A percentile compares a stretch with the other conserved stretches of the same genome.
Evolutionary conservation across 1,284 basidiomycete genomes (phyloP).

Genomic region (Meripilus lineatus): DNA sequence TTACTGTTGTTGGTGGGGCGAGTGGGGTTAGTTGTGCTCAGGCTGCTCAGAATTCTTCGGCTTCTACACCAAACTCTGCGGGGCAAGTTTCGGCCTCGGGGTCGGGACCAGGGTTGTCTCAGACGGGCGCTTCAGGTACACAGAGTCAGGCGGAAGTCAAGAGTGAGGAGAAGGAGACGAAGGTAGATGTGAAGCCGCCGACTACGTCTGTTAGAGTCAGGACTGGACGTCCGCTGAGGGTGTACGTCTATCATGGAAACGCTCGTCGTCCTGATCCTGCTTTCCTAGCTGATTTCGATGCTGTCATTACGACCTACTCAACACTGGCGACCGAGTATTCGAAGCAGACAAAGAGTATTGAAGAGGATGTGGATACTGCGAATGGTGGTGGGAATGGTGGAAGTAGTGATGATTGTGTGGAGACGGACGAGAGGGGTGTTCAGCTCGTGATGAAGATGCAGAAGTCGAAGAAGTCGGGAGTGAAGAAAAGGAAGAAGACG

Average conservation of each 20-base stretch:
- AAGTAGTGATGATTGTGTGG: constrained; percentile 61
- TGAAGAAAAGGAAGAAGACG: constrained; percentile 66
- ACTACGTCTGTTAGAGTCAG: constrained; percentile 25
- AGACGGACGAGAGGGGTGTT: constrained; percentile 65
- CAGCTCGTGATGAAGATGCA: constrained; percentile 50
- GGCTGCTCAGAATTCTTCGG: constrained; percentile 3
- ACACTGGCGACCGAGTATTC: constrained; percentile 95
- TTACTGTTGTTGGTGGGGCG: constrained; percentile 73
- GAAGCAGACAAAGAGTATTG: constrained; percentile 73
- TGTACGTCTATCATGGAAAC: constrained; percentile 97
- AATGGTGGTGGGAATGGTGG: constrained; percentile 61
- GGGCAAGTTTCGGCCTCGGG: not conserved
- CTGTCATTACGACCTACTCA: constrained; percentile 96
- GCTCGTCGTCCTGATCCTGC: constrained; percentile 80
- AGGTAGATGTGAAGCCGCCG: constrained; percentile 26
- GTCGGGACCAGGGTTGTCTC: not conserved
- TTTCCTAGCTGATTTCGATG: constrained; percentile 90
- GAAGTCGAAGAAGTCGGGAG: constrained; percentile 55
- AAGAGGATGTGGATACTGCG: constrained; percentile 65
- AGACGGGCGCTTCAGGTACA: too few species aligned
- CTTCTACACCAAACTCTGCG: constrained; percentile 17
- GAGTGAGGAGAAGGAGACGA: too few species aligned
- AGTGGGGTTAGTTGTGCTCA: constrained; percentile 17
- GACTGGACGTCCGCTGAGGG: constrained; percentile 57
- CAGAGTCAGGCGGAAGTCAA: constrained; percentile 29